A percentile compares a stretch with the other conserved stretches of the same genome.
Conservation (phyloP, 192 early-diverging fungal genomes). For the Chytriomyces hyalinus region DNA sequence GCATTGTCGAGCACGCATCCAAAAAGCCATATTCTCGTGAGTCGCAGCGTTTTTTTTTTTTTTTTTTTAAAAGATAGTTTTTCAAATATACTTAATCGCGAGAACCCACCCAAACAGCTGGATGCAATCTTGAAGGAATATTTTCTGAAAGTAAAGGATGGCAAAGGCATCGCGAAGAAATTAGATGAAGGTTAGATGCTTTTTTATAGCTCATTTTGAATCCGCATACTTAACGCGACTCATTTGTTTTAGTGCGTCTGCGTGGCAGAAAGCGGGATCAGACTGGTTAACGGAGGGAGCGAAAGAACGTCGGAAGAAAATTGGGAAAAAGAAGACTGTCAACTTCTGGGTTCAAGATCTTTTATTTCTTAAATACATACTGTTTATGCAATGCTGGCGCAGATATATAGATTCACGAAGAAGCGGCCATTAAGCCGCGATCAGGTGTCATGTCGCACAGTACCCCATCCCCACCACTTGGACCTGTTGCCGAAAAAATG, state of each 20-base stretch:
- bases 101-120: conserved; percentile 59
- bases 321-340: too few relatives aligned
- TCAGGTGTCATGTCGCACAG: conserved; percentile 34
- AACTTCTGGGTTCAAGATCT: background rate
- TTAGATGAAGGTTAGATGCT: conserved; percentile 75
- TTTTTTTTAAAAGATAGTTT: background rate
- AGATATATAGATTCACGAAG: background rate
- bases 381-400: background rate
- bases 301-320: background rate
- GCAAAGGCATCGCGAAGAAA: conserved; percentile 67
- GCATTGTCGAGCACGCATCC: conserved; percentile 94
- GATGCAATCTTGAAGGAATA: conserved; percentile 74
- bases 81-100: background rate
- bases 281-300: background rate
- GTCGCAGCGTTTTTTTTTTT: conserved; percentile 1
- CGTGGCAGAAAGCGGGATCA: conserved; percentile 29
- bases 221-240: background rate
- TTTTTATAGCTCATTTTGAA: background rate
- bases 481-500: conserved; percentile 9
- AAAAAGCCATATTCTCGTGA: conserved; percentile 40
- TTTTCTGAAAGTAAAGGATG: conserved; percentile 56
- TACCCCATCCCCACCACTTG: conserved; percentile 16
- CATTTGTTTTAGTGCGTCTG: conserved; percentile 11
- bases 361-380: background rate
- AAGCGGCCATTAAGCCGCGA: background rate